Conservation (phyloP, 139 green algal species). For the Coelastrella sp. region DNA sequence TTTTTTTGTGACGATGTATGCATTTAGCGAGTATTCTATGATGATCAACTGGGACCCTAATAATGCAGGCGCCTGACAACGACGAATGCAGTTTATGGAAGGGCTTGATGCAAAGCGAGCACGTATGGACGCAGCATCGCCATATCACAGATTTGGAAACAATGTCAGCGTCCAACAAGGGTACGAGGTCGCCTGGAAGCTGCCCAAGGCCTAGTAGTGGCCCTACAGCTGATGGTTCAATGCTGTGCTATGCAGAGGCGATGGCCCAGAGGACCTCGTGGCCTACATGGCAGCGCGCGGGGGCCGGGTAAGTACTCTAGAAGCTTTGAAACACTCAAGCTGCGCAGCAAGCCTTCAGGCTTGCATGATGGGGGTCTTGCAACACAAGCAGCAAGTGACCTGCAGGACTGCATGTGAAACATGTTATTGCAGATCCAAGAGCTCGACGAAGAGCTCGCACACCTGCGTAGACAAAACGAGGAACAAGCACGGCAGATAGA, state of each 20-base stretch:
- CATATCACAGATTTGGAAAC: background rate
- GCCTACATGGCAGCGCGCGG: conserved; percentile 35
- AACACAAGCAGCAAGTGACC: no score
- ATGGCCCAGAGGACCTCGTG: background rate
- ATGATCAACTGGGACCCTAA: no score
- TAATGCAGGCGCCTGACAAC: background rate
- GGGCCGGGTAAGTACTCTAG: background rate
- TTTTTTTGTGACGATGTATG: no score
- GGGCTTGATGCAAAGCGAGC: background rate
- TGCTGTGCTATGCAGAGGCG: background rate
- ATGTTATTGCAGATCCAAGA: conserved; percentile 59
- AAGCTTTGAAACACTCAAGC: background rate
- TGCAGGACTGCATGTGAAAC: background rate
- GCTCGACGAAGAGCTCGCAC: conserved; percentile 55
- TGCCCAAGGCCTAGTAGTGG: no score
- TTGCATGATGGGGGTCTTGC: no score
- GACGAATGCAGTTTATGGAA: background rate
- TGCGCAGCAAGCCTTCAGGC: no score
- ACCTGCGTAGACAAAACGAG: background rate
- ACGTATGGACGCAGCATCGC: background rate
- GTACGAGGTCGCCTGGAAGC: background rate
- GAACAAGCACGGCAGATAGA: background rate
- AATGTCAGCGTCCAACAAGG: background rate
- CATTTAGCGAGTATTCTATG: no score
- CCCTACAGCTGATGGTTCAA: background rate